Base-by-base conservation (phyloP, 768 basidiomycete species). In the Paxillus ammoniavirescens region DNA sequence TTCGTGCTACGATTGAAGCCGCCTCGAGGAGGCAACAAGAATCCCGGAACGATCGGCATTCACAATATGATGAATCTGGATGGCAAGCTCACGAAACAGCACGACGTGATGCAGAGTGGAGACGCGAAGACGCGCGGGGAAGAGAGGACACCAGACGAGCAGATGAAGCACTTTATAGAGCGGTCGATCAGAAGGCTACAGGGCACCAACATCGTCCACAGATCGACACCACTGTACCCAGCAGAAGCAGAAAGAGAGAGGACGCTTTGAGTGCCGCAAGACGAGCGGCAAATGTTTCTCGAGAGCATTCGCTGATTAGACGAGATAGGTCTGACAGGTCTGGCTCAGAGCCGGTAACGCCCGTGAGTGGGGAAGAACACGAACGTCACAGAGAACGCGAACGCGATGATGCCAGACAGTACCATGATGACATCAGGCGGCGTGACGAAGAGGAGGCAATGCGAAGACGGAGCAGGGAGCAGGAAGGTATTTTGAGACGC, bases 401-500 rank as follows among this genome's bases (percentile, higher is more conserved):
- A 45, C 63, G 55, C 53, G 63, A 72, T n/a, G 65, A 68, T 52
- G 42, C 70, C 18, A 65, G 73, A 47, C 63, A 72, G 49, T 71
- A 75, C 55, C 76, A 78, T 52, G 77, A 77, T 52, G 79, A 75
- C 45, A 66, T 72, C 59, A 71, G 75, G 52, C 67, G 65, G 38
- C 68, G 76, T n/a, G 77, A 80, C 56, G 77, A 80, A 54, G 80
- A 81, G 45, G 77, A 76, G 4, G 59, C 58, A 0, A 71, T 73
- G 54, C 70, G 75, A 54, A 76, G 76, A 59, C 71, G 78, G 51
- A 73, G 69, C 51, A 72, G 74, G 47, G 82, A 86, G 52, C 80
- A 84, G 51, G 82, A 82, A 9, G 83, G 77, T 0, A 83, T 87
- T 53, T 53, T 73, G 7, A 73, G 73, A 41, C 73, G 86, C 47